A percentile compares a stretch with the other conserved stretches of the same genome.
Evolutionary conservation across 495 filamentous ascomycete species (phyloP).

Genomic region (Aspergillus nidulans): DNA sequence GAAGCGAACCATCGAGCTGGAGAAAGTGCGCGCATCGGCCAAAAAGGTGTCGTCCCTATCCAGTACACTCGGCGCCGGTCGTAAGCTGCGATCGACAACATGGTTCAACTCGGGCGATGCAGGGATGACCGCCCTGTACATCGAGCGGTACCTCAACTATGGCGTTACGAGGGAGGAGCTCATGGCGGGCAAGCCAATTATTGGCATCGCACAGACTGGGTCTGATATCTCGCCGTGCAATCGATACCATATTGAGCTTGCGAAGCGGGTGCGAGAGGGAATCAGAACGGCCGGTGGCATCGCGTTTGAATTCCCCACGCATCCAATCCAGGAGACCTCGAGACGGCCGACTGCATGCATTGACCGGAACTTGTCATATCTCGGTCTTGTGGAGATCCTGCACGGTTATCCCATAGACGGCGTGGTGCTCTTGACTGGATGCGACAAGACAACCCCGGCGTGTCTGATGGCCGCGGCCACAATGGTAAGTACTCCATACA

Average conservation of each 20-base stretch:
- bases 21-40: conserved; percentile 25
- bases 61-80: conserved; percentile 15
- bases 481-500: conserved; percentile 32
- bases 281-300: conserved; percentile 51
- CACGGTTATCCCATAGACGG: conserved; percentile 52
- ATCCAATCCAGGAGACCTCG: conserved; percentile 52
- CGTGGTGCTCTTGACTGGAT: conserved; percentile 53
- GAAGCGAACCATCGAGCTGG: conserved; percentile 33
- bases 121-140: conserved; percentile 49
- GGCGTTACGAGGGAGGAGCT: conserved; percentile 51
- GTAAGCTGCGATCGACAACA: conserved; percentile 40
- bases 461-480: conserved; percentile 54
- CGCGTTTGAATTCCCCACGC: conserved; percentile 53
- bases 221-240: conserved; percentile 54
- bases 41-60: conserved; percentile 11
- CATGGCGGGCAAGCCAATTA: conserved; percentile 52
- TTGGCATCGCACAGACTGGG: conserved; percentile 53
- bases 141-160: conserved; percentile 54
- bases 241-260: conserved; percentile 48
- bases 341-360: conserved; percentile 48
- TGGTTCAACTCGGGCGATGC: conserved; percentile 47
- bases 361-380: conserved; percentile 51
- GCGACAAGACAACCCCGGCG: conserved; percentile 55
- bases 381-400: conserved; percentile 49
- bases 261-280: conserved; percentile 50